Percentiles rank a stretch among this genome's conserved stretches.
phyloP scores from a whole-genome alignment of 1,284 basidiomycete species.

The Exsudoporus floridanus region DNA sequence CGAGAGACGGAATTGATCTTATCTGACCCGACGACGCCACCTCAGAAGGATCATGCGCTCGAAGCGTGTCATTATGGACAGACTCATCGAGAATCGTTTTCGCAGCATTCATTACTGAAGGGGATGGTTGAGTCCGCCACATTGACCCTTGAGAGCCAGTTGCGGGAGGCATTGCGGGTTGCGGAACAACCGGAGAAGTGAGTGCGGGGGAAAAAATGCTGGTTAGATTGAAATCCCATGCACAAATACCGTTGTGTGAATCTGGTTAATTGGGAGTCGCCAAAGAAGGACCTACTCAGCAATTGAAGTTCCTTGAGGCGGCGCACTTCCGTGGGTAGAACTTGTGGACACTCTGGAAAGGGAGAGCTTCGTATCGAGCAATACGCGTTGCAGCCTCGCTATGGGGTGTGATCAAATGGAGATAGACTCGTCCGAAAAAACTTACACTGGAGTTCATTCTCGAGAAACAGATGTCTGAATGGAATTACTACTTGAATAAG shows the following conservation, averaged over 20 bases:
- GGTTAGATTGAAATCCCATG: not conserved
- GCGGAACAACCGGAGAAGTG: not conserved
- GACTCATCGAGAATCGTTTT: not conserved
- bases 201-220: conserved; percentile 1
- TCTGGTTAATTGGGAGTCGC: not conserved
- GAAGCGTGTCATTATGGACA: not conserved
- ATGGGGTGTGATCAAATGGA: not conserved
- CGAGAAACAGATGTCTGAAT: conserved; percentile 22
- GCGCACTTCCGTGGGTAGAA: not conserved
- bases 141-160: not conserved
- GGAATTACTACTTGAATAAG: conserved; percentile 24
- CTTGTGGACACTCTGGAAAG: not conserved
- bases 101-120: not conserved
- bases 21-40: not conserved
- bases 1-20: not conserved
- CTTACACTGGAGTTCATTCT: conserved; percentile 27
- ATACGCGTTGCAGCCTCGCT: conserved; percentile 25
- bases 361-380: conserved; percentile 4
- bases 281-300: conserved; percentile 15
- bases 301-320: not conserved
- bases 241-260: not conserved
- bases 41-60: not conserved
- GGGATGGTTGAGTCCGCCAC: not conserved
- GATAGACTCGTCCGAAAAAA: not conserved
- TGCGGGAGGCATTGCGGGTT: not conserved